Percentiles rank a stretch among this genome's conserved stretches.
Evolutionary conservation across 345 rosid species (phyloP).

Genomic region (Acer campestre): DNA sequence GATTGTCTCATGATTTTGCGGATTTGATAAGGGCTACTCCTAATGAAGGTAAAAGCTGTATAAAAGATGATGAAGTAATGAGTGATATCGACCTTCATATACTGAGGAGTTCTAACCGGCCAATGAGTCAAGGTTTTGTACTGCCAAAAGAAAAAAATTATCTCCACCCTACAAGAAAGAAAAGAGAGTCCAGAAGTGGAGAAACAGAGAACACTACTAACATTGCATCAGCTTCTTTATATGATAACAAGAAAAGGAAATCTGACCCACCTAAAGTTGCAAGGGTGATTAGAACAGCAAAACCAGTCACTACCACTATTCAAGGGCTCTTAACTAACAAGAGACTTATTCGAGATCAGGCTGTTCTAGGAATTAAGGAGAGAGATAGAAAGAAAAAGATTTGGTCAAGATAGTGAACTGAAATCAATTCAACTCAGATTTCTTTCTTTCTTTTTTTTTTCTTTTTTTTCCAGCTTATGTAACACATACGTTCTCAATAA

Average conservation of each 20-base stretch:
- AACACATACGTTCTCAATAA: neutral
- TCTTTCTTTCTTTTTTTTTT: neutral
- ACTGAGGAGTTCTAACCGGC: constrained; percentile 61
- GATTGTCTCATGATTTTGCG: constrained; percentile 35
- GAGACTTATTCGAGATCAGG: constrained; percentile 60
- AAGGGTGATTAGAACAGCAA: constrained; percentile 52
- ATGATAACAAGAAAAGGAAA: constrained; percentile 62
- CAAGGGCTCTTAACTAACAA: constrained; percentile 46
- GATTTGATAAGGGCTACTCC: constrained; percentile 50
- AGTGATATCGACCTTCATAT: constrained; percentile 55
- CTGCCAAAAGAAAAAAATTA: constrained; percentile 38
- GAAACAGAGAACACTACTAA: constrained; percentile 70
- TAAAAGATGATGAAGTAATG: constrained; percentile 47
- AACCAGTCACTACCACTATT: constrained; percentile 36
- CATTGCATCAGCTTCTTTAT: constrained; percentile 30
- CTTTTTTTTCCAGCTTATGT: neutral
- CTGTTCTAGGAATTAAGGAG: constrained; percentile 47
- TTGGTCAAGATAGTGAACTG: constrained; percentile 57
- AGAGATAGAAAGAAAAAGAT: constrained; percentile 74
- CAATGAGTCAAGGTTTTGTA: constrained; percentile 41
- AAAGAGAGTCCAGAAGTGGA: constrained; percentile 67
- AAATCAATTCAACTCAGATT: neutral
- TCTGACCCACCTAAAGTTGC: constrained; percentile 78
- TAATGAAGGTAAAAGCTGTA: constrained; percentile 43
- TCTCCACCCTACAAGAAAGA: constrained; percentile 51